Evolutionary conservation across 306 rosid species (phyloP), one percentile per base, ranked within the genome.

Genomic region (Prunus dulcis): DNA sequence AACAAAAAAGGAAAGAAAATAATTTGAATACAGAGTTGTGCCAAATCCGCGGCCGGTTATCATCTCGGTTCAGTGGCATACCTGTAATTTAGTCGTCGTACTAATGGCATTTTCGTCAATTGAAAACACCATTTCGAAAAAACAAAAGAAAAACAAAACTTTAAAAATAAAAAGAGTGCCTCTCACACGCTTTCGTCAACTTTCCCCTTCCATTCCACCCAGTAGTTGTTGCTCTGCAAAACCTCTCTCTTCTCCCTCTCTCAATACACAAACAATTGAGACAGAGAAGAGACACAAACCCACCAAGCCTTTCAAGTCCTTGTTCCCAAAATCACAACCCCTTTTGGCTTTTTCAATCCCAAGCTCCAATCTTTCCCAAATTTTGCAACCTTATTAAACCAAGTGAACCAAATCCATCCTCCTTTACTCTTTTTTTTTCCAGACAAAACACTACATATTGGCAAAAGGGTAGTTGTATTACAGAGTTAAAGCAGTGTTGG

Each of bases 121-220:
- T 3, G 6, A 0, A 15, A 41, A 2, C n/a, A 17, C 9, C 38
- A 15, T 22, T 52, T 71, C 67, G 2, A 3, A 17, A 30, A 3
- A 43, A 5, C 41, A 12, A 7, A 55, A 27, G 2, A 15, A 18
- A 2, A 41, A 34, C 41, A 34, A 55, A 4, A 65, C 43, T 34
- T 34, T 1, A 5, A 11, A 22, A 18, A 15, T 25, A 5, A 50
- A 13, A 51, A 17, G 17, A 45, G 62, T 28, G 67, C 18, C 20
- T 41, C 63, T 71, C 83, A 80, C 74, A 49, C 74, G 72, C 79
- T 87, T 83, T 78, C 77, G 87, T 83, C 85, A 83, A 86, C 89
- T 89, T 82, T 80, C 83, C 87, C 82, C 67, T 84, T 55, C 67
- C 80, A 27, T 77, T 60, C 61, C 23, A 67, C 53, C 64, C 61